Evolutionary conservation across 352 stramenopile genomes (phyloP), one percentile per base, ranked within the genome.

Genomic region (Phytophthora hibernalis): DNA sequence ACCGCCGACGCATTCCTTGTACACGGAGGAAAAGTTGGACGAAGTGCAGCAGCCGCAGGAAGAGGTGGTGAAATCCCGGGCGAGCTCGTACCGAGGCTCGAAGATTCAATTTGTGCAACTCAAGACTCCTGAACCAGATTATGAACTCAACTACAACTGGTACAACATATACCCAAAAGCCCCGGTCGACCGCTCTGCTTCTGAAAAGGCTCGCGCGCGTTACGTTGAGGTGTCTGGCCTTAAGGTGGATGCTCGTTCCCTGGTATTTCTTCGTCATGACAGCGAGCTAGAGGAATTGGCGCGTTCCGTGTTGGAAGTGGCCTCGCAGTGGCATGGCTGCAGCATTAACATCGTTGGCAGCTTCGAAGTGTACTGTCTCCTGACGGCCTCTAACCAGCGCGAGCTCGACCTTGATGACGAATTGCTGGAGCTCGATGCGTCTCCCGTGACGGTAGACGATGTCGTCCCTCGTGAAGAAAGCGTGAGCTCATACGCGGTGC

Each of bases 81-180:
- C 62, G 40, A 66, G 43, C 11, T 75, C 61, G 3, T 74, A 52
- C 3, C 13, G 24, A 10, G 45, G 38, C 20, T 64, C 56, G 28
- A 72, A 70, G 33, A 68, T 71, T 21, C 67, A 80, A 51, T 83
- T 79, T 59, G 68, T 78, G 5, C 73, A 92, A 47, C 80, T 92
- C 9, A 80, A 79, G 62, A 91, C 84, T 3, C 84, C 79, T 1
- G 70, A 83, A 5, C 68, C 78, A 0, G 73, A 89, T 49, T 89
- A 93, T 42, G 82, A 92, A 10, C 68, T 93, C 9, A 80, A 95
- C 65, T 95, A 90, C 62, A 73, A 83, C 69, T 93, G 87, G 84
- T 72, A 83, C 59, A 87, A 93, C 70, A 82, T 84, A 18, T 95
- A 85, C 62, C 87, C 87, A 2, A 95, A 95, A 65, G 83, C 85